A percentile compares a stretch with the other conserved stretches of the same genome.
phyloP scores from a whole-genome alignment of 306 rosid species.

The Quercus parvula region DNA sequence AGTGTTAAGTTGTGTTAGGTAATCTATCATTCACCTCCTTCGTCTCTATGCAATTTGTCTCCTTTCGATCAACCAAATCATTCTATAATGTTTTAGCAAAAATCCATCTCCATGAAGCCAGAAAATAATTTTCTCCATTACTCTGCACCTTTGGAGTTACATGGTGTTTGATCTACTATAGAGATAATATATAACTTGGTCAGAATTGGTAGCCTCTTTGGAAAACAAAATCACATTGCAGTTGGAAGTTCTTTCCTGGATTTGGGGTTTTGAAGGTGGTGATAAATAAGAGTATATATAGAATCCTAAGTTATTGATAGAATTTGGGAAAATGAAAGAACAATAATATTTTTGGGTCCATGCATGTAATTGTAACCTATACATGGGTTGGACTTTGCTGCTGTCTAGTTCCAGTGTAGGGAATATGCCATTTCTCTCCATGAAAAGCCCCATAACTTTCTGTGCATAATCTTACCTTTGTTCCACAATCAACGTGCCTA shows the following conservation, averaged over 20 bases:
- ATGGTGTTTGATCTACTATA: conserved; percentile 6
- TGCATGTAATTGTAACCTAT: neutral
- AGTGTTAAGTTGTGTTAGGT: conserved; percentile 38
- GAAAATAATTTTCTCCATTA: conserved; percentile 33
- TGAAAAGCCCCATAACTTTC: neutral
- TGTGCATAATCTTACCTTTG: too few species aligned
- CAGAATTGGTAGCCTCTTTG: conserved; percentile 19
- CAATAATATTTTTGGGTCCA: conserved; percentile 16
- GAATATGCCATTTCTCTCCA: conserved; percentile 14
- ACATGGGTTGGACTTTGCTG: conserved; percentile 19
- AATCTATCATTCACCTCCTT: conserved; percentile 30
- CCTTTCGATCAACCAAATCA: conserved; percentile 10
- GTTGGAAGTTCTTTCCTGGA: conserved; percentile 21
- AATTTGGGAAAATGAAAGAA: conserved; percentile 20
- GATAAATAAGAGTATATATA: neutral
- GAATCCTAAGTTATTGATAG: conserved; percentile 65
- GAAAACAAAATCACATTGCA: conserved; percentile 32
- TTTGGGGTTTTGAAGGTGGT: conserved; percentile 16
- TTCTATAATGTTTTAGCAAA: conserved; percentile 40
- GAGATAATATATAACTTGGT: conserved; percentile 13
- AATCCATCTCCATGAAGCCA: conserved; percentile 66
- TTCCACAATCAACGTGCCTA: too few species aligned
- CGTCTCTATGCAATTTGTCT: conserved; percentile 44
- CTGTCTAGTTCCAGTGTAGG: conserved; percentile 27
- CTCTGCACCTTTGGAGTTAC: conserved; percentile 29